Conservation (phyloP, 768 basidiomycete species). For the Calocybe gangraenosa region DNA sequence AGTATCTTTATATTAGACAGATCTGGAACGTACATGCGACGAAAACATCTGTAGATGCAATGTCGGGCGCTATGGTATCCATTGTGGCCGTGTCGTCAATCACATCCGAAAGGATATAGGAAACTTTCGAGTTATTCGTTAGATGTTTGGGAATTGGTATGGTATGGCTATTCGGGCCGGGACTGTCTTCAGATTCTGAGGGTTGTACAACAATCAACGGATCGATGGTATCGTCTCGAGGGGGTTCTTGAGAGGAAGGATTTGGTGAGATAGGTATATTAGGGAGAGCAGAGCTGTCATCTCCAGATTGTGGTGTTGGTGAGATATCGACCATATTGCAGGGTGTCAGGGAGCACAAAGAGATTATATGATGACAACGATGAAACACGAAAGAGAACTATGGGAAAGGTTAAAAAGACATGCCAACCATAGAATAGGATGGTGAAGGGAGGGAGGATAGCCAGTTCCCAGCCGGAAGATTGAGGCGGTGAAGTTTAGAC, state of each 20-base stretch:
- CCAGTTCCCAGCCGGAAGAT: conserved; percentile 17
- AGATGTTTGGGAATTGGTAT: conserved; percentile 39
- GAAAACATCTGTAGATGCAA: conserved; percentile 51
- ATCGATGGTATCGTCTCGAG: conserved; percentile 8
- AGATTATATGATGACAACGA: conserved; percentile 4
- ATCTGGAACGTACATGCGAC: conserved; percentile 48
- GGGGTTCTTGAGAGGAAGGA: conserved; percentile 9
- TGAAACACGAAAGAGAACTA: conserved; percentile 1
- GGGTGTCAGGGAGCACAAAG: background rate
- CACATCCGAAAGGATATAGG: conserved; percentile 43
- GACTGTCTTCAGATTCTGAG: conserved; percentile 5
- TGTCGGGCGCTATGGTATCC: conserved; percentile 44
- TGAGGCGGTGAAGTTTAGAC: conserved; percentile 6
- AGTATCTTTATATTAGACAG: conserved; percentile 6
- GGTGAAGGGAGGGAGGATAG: conserved; percentile 12
- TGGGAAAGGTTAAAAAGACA: conserved; percentile 15
- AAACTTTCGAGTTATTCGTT: conserved; percentile 34
- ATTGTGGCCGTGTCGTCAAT: conserved; percentile 28
- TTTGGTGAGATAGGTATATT: conserved; percentile 22
- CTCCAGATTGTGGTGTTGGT: conserved; percentile 14
- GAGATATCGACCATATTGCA: conserved; percentile 19
- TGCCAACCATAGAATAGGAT: conserved; percentile 10
- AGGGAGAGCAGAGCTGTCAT: conserved; percentile 26
- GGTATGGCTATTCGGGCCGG: conserved; percentile 6
- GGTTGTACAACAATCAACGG: conserved; percentile 6